These are phyloP conservation scores for Aspergillus neotritici DNA, from an alignment of 2,329 filamentous ascomycete genomes.

Conservation along the genomic window DNA sequence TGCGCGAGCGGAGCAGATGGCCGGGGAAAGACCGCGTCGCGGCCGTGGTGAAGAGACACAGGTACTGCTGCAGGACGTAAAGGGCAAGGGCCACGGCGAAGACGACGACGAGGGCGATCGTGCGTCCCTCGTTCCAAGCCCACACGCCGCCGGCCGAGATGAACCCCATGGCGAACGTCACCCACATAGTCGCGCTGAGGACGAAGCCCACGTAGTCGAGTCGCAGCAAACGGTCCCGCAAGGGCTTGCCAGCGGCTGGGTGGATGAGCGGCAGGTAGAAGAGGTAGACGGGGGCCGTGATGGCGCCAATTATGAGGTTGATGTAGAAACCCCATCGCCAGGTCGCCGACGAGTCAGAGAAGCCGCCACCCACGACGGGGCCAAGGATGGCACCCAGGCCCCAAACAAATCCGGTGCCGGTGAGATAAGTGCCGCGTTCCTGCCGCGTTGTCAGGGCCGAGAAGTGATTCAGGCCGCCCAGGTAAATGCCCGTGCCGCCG, in stretches of 20 bases:
- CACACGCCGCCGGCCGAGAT: constrained; percentile 49
- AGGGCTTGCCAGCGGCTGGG: constrained; percentile 16
- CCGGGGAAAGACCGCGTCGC: constrained; percentile 46
- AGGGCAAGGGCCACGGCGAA: constrained; percentile 41
- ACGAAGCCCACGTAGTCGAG: constrained; percentile 46
- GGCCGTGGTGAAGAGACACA: constrained; percentile 40
- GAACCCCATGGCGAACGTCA: constrained; percentile 44
- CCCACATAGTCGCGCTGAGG: constrained; percentile 40
- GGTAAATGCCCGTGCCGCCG: constrained; percentile 28
- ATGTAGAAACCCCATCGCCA: constrained; percentile 50
- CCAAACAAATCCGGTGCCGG: constrained; percentile 32
- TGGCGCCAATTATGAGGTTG: constrained; percentile 48
- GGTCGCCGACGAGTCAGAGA: constrained; percentile 3
- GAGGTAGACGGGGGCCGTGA: constrained; percentile 41
- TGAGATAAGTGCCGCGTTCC: too few species aligned
- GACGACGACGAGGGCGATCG: constrained; percentile 18
- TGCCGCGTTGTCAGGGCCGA: too few species aligned
- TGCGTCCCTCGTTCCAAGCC: constrained; percentile 40
- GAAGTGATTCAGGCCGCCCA: constrained; percentile 31
- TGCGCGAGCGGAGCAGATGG: constrained; percentile 38
- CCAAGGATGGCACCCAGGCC: constrained; percentile 32
- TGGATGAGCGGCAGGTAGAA: constrained; percentile 36
- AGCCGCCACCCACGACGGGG: constrained; percentile 17
- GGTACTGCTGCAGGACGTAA: constrained; percentile 45
- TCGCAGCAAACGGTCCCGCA: constrained; percentile 21